Evolutionary conservation across 805 yeast genomes (phyloP).

Genomic region (Starmera quercuum): DNA sequence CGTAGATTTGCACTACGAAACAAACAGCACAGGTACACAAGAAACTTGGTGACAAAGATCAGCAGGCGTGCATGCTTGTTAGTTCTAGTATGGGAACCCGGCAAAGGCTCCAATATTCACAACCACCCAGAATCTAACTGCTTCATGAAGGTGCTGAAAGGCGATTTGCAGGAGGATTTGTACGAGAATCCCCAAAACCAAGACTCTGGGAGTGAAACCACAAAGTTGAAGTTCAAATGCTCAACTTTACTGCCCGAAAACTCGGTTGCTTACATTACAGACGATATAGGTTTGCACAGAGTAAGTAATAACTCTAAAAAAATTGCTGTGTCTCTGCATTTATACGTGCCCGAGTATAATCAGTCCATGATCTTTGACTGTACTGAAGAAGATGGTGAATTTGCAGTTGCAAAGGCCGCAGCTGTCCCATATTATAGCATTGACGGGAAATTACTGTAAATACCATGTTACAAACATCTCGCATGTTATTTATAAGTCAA

Average conservation of each 20-base stretch:
- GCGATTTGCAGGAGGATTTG: conserved; percentile 10
- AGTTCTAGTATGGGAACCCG: conserved; percentile 39
- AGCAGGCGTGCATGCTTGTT: conserved; percentile 36
- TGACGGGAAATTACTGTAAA: not conserved
- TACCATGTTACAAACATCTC: too few relatives aligned
- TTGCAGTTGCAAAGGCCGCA: not conserved
- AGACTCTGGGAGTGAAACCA: not conserved
- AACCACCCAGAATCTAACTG: conserved; percentile 44
- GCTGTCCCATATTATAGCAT: not conserved
- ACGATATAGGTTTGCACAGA: conserved; percentile 37
- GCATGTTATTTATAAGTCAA: too few relatives aligned
- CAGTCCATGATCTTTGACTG: not conserved
- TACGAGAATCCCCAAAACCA: conserved; percentile 6
- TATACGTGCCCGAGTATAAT: conserved; percentile 31
- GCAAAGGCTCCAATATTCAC: conserved; percentile 35
- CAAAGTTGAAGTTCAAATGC: conserved; percentile 1
- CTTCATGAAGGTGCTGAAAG: conserved; percentile 38
- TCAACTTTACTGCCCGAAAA: conserved; percentile 14
- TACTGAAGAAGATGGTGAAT: too few relatives aligned
- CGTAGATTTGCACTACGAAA: conserved; percentile 32
- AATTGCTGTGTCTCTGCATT: conserved; percentile 34
- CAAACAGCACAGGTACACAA: conserved; percentile 27
- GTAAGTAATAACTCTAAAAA: conserved; percentile 29
- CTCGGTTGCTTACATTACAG: conserved; percentile 38
- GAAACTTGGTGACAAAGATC: conserved; percentile 28